Conservation (phyloP, 306 rosid species). For the Glycyrrhiza uralensis region DNA sequence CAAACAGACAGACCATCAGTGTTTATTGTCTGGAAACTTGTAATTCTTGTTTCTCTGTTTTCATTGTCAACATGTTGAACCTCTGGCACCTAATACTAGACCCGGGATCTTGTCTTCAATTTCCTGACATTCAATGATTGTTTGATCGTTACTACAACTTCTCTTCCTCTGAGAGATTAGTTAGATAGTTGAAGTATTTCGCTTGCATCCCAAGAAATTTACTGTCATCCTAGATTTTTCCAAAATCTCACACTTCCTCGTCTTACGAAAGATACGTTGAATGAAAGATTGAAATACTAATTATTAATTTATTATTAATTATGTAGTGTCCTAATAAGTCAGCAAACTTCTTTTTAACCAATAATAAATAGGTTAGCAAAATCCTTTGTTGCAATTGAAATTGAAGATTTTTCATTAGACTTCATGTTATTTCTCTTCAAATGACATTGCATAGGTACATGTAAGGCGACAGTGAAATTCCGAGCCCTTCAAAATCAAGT, state of each 20-base stretch:
- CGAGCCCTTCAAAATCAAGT: conserved; percentile 86
- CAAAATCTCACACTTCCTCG: not conserved
- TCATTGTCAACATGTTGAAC: not conserved
- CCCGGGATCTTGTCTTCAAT: not conserved
- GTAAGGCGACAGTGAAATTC: conserved; percentile 83
- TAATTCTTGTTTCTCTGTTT: not conserved
- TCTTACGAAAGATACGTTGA: not conserved
- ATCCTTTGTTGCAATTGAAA: not conserved
- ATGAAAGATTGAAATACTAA: not conserved
- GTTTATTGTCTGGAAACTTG: conserved; percentile 4
- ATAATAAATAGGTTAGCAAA: not conserved
- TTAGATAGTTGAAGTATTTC: not conserved
- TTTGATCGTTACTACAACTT: not conserved
- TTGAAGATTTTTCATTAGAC: conserved; percentile 8
- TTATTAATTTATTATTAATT: not conserved
- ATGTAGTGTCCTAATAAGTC: not conserved
- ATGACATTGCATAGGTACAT: conserved; percentile 62
- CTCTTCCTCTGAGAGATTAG: not conserved
- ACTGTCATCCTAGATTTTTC: not conserved
- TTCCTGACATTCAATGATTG: not conserved
- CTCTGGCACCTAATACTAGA: not conserved
- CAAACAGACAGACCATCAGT: not conserved
- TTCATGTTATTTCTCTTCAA: conserved; percentile 29
- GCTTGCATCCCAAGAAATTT: not conserved
- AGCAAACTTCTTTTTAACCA: not conserved